Percentiles rank a stretch among this genome's conserved stretches.
Conservation (phyloP, 495 filamentous ascomycete species). For the Aspergillus funiculosus region DNA sequence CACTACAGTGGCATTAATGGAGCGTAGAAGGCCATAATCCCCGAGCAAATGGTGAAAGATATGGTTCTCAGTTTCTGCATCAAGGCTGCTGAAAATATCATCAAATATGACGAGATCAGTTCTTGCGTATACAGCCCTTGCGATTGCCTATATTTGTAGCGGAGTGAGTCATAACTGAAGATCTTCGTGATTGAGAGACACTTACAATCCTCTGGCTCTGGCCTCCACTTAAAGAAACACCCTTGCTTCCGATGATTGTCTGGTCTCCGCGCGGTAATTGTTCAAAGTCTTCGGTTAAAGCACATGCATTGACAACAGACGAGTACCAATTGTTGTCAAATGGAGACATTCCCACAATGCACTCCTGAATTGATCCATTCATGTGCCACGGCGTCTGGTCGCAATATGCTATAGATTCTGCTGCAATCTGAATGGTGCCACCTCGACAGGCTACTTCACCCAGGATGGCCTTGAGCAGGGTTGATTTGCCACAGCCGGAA, state of each 20-base stretch:
- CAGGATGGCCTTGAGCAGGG: slow-evolving; percentile 51
- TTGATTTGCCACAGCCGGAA: slow-evolving; percentile 57
- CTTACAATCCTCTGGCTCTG: slow-evolving; percentile 59
- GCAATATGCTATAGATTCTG: slow-evolving; percentile 45
- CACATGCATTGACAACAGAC: slow-evolving; percentile 59
- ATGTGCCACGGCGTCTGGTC: slow-evolving; percentile 50
- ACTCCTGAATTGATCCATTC: slow-evolving; percentile 55
- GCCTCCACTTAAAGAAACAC: slow-evolving; percentile 58
- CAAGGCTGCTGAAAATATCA: slow-evolving; percentile 57
- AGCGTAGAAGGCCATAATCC: slow-evolving; percentile 46
- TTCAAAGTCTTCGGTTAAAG: slow-evolving; percentile 51
- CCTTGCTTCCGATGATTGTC: slow-evolving; percentile 59
- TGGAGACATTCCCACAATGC: slow-evolving; percentile 48
- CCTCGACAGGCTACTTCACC: slow-evolving; percentile 46
- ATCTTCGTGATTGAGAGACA: neutral
- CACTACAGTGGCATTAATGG: slow-evolving; percentile 45
- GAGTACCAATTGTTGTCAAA: slow-evolving; percentile 57
- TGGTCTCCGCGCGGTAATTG: slow-evolving; percentile 51
- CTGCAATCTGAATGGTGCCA: slow-evolving; percentile 39
- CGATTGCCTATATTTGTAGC: slow-evolving; percentile 37
- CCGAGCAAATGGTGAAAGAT: slow-evolving; percentile 55
- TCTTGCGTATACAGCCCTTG: slow-evolving; percentile 53
- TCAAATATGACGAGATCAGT: slow-evolving; percentile 51
- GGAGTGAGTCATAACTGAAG: neutral
- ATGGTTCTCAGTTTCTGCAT: slow-evolving; percentile 53